Conservation (phyloP, 129 eudicot genomes). For the Arctium minus region DNA sequence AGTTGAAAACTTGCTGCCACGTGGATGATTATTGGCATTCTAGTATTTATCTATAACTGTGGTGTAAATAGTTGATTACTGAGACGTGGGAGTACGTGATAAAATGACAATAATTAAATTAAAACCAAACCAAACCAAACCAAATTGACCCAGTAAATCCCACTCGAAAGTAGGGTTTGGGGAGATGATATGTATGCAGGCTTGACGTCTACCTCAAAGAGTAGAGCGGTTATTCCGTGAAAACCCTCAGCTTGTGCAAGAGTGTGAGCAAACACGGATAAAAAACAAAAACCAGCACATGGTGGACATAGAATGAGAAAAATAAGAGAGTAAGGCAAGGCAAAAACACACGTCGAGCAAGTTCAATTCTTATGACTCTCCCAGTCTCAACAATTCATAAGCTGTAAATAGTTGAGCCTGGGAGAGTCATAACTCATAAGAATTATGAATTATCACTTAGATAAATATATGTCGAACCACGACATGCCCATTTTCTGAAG, state of each 20-base stretch:
- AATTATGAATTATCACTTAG: not conserved
- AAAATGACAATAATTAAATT: not conserved
- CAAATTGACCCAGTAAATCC: not conserved
- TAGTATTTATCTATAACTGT: not conserved
- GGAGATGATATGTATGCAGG: not conserved
- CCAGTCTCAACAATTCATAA: not conserved
- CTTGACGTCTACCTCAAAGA: not conserved
- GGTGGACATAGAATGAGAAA: too few relatives aligned
- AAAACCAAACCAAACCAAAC: not conserved
- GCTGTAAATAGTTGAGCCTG: not conserved
- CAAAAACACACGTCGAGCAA: too few relatives aligned
- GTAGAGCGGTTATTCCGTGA: not conserved
- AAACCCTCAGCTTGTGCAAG: not conserved
- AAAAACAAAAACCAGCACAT: not conserved
- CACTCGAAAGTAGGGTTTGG: not conserved
- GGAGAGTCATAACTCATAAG: not conserved
- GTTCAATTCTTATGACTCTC: not conserved
- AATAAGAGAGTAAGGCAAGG: too few relatives aligned
- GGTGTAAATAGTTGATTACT: not conserved
- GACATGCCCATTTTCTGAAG: constrained; percentile 1
- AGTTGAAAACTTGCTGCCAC: not conserved
- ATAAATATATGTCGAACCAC: not conserved
- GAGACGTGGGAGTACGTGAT: not conserved
- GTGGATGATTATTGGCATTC: not conserved
- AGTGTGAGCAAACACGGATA: not conserved